Percentiles rank a stretch among this genome's conserved stretches.
phyloP scores from a whole-genome alignment of 169 alveolate species.

The Plasmodium berghei region DNA sequence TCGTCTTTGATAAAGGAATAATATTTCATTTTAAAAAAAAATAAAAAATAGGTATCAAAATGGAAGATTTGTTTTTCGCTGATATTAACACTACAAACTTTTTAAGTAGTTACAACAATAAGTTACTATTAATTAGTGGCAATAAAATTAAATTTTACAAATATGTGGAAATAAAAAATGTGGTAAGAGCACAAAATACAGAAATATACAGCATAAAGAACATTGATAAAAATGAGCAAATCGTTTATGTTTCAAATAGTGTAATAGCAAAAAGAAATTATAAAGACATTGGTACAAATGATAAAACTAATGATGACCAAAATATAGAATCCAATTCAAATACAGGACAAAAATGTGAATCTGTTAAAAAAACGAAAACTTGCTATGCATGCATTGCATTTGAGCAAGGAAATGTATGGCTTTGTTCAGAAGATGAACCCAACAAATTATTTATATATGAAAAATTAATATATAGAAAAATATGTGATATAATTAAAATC shows the following conservation, averaged over 20 bases:
- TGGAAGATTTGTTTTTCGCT: constrained; percentile 56
- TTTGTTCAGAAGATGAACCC: constrained; percentile 45
- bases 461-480: constrained; percentile 70
- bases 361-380: neutral
- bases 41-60: neutral
- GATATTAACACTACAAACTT: constrained; percentile 44
- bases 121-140: constrained; percentile 43
- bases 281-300: neutral
- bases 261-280: constrained; percentile 23
- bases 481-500: constrained; percentile 66
- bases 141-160: constrained; percentile 62
- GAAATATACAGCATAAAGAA: constrained; percentile 37
- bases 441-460: constrained; percentile 44
- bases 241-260: constrained; percentile 66
- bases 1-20: too few species aligned
- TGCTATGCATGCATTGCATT: constrained; percentile 73
- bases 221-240: constrained; percentile 60
- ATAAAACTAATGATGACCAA: neutral
- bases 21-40: neutral
- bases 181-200: constrained; percentile 48
- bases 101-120: constrained; percentile 58
- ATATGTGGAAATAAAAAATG: constrained; percentile 38
- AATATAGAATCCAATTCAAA: neutral
- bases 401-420: constrained; percentile 76
- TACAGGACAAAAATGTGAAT: neutral